A percentile compares a stretch with the other conserved stretches of the same genome.
These are phyloP conservation scores for Nicotiana undulata DNA, from an alignment of 257 asterid species.

Conservation along the genomic window DNA sequence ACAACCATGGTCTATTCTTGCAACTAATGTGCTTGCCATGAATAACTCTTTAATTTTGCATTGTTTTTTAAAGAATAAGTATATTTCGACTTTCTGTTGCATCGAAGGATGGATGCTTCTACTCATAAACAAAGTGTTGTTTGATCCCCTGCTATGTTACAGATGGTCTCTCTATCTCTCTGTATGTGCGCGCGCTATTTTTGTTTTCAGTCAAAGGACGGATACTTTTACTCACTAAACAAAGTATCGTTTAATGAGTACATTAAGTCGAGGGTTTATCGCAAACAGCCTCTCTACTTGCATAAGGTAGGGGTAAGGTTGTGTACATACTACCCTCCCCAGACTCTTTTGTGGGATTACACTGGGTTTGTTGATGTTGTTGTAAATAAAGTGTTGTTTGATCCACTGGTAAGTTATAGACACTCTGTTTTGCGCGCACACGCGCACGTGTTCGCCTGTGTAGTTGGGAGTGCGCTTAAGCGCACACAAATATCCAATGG, in stretches of 20 bases:
- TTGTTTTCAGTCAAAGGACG: too few relatives aligned
- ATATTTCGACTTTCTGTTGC: neutral
- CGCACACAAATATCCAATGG: too few relatives aligned
- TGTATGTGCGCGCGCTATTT: neutral
- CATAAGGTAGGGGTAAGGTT: too few relatives aligned
- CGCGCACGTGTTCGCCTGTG: too few relatives aligned
- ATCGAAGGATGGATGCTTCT: neutral
- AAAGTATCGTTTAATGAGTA: too few relatives aligned
- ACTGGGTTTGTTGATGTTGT: too few relatives aligned
- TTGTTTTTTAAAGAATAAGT: neutral
- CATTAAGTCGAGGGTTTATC: too few relatives aligned
- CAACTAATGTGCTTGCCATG: neutral
- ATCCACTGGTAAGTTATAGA: neutral
- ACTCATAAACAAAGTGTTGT: neutral
- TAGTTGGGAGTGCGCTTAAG: too few relatives aligned
- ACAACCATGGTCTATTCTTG: neutral
- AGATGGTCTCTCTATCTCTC: neutral
- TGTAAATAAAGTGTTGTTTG: neutral
- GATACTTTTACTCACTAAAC: neutral
- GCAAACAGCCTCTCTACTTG: too few relatives aligned
- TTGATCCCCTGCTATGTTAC: neutral
- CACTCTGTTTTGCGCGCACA: neutral
- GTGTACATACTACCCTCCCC: too few relatives aligned
- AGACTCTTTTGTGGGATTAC: too few relatives aligned
- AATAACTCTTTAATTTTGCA: neutral